These are phyloP conservation scores for Solanum gandarillasii DNA, from an alignment of 257 asterid genomes.

Conservation along the genomic window DNA sequence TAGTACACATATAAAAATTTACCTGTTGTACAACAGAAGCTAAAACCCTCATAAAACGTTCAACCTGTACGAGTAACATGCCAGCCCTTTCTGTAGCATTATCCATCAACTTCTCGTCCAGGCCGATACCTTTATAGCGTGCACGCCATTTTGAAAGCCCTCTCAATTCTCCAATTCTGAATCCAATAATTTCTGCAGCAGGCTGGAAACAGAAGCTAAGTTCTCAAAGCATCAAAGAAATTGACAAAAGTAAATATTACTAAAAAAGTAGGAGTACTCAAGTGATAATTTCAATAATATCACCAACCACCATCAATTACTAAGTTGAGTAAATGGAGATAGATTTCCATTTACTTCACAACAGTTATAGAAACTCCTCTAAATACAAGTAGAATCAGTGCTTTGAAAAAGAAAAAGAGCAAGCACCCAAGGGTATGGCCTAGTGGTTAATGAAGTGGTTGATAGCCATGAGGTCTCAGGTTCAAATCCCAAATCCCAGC, in stretches of 20 bases:
- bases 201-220: conserved; percentile 57
- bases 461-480: not conserved
- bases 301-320: not conserved
- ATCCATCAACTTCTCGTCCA: conserved; percentile 75
- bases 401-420: not conserved
- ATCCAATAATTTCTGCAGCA: conserved; percentile 92
- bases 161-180: conserved; percentile 88
- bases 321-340: not conserved
- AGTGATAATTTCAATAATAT: not conserved
- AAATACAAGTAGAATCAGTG: not conserved
- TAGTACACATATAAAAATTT: conserved; percentile 1
- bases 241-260: not conserved
- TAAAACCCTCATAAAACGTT: conserved; percentile 64
- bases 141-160: conserved; percentile 97
- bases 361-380: not conserved
- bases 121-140: conserved; percentile 71
- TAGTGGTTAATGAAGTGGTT: not conserved
- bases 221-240: conserved; percentile 11
- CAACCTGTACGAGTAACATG: conserved; percentile 71
- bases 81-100: conserved; percentile 86
- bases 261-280: not conserved
- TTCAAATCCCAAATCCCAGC: not conserved
- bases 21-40: conserved; percentile 95
- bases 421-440: not conserved
- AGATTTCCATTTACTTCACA: not conserved